These are phyloP conservation scores for Bassia scoparia DNA, from an alignment of 148 eudicot species.

Conservation along the genomic window DNA sequence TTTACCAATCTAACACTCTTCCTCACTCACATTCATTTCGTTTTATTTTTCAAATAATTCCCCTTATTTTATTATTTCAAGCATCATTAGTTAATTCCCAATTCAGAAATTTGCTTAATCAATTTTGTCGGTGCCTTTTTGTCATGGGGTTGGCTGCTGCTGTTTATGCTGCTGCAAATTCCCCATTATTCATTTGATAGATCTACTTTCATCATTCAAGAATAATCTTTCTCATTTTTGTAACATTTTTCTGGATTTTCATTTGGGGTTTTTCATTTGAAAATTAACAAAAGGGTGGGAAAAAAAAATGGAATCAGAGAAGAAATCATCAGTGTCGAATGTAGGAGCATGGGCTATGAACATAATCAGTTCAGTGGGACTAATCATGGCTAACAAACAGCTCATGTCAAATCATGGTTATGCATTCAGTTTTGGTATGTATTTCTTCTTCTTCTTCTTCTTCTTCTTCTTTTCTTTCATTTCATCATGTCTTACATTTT, in stretches of 20 bases:
- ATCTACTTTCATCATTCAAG: neutral
- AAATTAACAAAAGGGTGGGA: neutral
- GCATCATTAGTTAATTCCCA: too few relatives aligned
- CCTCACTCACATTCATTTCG: too few relatives aligned
- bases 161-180: neutral
- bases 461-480: neutral
- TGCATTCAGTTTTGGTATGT: slow-evolving; percentile 54
- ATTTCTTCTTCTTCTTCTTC: neutral
- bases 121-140: neutral
- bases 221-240: neutral
- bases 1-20: too few relatives aligned
- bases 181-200: neutral
- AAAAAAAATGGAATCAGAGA: slow-evolving; percentile 50
- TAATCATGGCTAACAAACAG: slow-evolving; percentile 79
- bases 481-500: neutral
- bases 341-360: slow-evolving; percentile 82
- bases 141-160: neutral
- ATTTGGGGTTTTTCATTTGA: neutral
- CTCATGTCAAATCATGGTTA: slow-evolving; percentile 62
- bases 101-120: too few relatives aligned
- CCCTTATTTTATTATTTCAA: too few relatives aligned
- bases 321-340: slow-evolving; percentile 55
- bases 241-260: neutral
- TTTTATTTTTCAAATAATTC: too few relatives aligned
- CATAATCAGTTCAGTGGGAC: slow-evolving; percentile 64